Evolutionary conservation across 2,329 filamentous ascomycete genomes (phyloP).

Genomic region (Nemania diffusa): DNA sequence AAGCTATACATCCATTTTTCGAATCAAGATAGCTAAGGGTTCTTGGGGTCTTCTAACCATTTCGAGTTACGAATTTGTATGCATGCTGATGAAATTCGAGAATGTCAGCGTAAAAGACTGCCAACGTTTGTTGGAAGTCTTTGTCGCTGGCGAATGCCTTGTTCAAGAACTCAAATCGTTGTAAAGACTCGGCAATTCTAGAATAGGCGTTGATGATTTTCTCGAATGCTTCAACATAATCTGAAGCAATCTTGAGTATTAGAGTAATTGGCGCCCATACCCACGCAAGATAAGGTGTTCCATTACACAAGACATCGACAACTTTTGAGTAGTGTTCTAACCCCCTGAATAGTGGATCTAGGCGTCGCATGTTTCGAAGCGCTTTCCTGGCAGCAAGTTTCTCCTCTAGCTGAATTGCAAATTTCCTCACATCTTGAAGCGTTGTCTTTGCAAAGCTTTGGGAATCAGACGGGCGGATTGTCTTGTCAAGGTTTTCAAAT

Average conservation of each 20-base stretch:
- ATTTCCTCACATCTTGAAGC: constrained; percentile 2
- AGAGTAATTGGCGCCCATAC: constrained; percentile 24
- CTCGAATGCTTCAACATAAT: constrained; percentile 50
- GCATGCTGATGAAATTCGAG: constrained; percentile 58
- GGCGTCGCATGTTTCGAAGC: constrained; percentile 17
- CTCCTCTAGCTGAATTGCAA: constrained; percentile 8
- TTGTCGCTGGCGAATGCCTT: constrained; percentile 46
- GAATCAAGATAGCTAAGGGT: constrained; percentile 35
- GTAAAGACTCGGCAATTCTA: constrained; percentile 53
- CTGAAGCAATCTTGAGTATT: constrained; percentile 23
- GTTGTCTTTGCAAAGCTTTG: background rate
- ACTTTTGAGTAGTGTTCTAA: constrained; percentile 6
- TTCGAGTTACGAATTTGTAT: constrained; percentile 53
- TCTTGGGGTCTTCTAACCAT: constrained; percentile 45
- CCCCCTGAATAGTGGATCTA: constrained; percentile 5
- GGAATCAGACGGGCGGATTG: constrained; percentile 9
- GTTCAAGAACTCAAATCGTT: constrained; percentile 52
- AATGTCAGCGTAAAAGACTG: constrained; percentile 59
- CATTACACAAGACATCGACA: constrained; percentile 3
- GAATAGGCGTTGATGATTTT: constrained; percentile 49
- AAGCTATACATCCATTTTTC: no score
- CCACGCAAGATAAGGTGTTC: constrained; percentile 16
- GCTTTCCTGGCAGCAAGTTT: constrained; percentile 1
- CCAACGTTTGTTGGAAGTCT: constrained; percentile 55
- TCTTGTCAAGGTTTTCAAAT: background rate